Conservation (phyloP, 164 flowering plant genomes). For the Dillenia suffruticosa region DNA sequence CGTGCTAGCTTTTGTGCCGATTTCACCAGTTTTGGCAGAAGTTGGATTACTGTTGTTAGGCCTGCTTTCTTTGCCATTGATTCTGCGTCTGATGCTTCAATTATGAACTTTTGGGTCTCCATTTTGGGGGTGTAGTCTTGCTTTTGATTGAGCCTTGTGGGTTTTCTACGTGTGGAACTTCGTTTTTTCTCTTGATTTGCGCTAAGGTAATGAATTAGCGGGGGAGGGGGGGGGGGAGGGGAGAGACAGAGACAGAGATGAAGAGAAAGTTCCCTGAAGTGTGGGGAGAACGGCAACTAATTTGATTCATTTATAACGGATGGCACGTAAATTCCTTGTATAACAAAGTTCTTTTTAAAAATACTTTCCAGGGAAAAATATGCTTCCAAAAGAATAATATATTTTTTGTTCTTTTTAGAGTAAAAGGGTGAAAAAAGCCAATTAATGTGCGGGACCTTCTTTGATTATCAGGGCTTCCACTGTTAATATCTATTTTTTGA, state of each 20-base stretch:
- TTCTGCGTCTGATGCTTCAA: conserved; percentile 51
- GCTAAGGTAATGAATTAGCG: neutral
- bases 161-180: no score
- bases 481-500: no score
- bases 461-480: no score
- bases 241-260: neutral
- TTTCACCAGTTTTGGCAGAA: conserved; percentile 57
- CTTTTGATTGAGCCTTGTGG: neutral
- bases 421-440: no score
- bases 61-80: conserved; percentile 36
- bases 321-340: no score
- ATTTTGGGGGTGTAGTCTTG: conserved; percentile 8
- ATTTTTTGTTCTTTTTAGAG: no score
- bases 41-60: conserved; percentile 32
- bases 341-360: no score
- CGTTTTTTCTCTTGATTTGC: neutral
- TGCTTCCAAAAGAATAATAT: no score
- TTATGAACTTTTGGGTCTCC: conserved; percentile 54
- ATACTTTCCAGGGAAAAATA: no score
- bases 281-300: neutral
- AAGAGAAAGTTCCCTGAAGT: neutral
- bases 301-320: neutral
- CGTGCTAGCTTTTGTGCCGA: conserved; percentile 67
- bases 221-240: neutral
- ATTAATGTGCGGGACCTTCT: no score